A percentile compares a stretch with the other conserved stretches of the same genome.
phyloP scores from a whole-genome alignment of 2,329 filamentous ascomycete genomes.

The Claviceps pazoutovae region DNA sequence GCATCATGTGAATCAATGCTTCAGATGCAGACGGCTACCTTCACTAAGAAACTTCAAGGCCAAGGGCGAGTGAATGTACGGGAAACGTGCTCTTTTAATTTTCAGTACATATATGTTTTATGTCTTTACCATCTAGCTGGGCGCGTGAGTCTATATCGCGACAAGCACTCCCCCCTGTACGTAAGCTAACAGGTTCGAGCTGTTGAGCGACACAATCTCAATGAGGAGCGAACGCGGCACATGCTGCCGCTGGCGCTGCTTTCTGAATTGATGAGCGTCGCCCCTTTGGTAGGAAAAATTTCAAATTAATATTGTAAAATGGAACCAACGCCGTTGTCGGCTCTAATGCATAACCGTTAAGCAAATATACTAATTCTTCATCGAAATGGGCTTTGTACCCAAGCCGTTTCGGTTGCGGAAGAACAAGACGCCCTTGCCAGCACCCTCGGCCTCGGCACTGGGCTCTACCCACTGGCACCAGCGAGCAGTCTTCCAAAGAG shows the following conservation, averaged over 20 bases:
- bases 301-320: not conserved
- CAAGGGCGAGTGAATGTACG: too few relatives aligned
- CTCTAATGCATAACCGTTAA: not conserved
- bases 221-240: not conserved
- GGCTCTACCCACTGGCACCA: conserved; percentile 98
- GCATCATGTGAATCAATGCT: too few relatives aligned
- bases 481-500: conserved; percentile 67
- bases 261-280: not conserved
- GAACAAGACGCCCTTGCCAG: conserved; percentile 77
- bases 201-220: not conserved
- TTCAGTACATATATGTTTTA: not conserved
- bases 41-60: too few relatives aligned
- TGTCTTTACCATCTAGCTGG: not conserved
- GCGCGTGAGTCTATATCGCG: not conserved
- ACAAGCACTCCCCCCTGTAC: not conserved
- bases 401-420: conserved; percentile 90
- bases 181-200: not conserved
- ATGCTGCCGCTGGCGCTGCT: not conserved
- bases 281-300: not conserved
- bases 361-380: conserved; percentile 8
- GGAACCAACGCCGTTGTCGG: conserved; percentile 2
- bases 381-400: conserved; percentile 36
- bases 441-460: conserved; percentile 63
- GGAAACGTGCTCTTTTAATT: too few relatives aligned
- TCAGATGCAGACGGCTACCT: too few relatives aligned